Evolutionary conservation across 2,329 filamentous ascomycete genomes (phyloP), one percentile per base, ranked within the genome.

Genomic region (Colletotrichum lindemuthianum): DNA sequence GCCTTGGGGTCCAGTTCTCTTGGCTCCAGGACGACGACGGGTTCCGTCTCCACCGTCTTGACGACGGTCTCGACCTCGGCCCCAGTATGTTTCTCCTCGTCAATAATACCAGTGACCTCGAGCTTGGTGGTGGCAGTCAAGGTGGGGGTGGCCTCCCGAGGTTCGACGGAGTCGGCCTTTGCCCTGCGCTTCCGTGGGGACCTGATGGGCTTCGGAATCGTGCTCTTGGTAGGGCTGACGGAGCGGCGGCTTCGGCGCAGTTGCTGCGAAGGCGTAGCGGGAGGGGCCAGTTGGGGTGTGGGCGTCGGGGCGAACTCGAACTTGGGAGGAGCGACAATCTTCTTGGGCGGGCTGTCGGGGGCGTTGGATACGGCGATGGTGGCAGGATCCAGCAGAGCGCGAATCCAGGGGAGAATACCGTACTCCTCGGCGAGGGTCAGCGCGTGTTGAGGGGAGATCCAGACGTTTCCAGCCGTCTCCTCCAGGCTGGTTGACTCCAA

Each of bases 401-500:
- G 88, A 70, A 99, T 92, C 96, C 96, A 99, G 48, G 90, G 84
- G 52, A 85, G 79, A 76, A 98, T 93, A 60, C 87, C 85, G 76
- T 98, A 99, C 77, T 98, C 94, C 49, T 92, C 88, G 55, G 95
- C 92, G 11, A 99, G 85, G 63, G 86, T 81, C 48, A 99, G 85
- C 40, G 96, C 96, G 87, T 88, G 79, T 69, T 90, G 84, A 6
- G 95, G 93, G 50, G 93, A 88, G 54, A 98, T 94, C 96, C 96
- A 99, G 56, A 99, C 88, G 77, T 97, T 99, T 49, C 96, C 96
- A 33, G 96, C 96, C 36, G 96, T 93, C 82, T 98, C 96, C 74
- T 98, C 94, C 60, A 85, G 85, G 71, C 93, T 97, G 9, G 94
- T 96, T 36, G 90, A 90, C 39, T 87, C 79, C 34, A 96, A 88